These are phyloP conservation scores for Solanum medicagineum DNA, from an alignment of 257 asterid species.

Conservation along the genomic window DNA sequence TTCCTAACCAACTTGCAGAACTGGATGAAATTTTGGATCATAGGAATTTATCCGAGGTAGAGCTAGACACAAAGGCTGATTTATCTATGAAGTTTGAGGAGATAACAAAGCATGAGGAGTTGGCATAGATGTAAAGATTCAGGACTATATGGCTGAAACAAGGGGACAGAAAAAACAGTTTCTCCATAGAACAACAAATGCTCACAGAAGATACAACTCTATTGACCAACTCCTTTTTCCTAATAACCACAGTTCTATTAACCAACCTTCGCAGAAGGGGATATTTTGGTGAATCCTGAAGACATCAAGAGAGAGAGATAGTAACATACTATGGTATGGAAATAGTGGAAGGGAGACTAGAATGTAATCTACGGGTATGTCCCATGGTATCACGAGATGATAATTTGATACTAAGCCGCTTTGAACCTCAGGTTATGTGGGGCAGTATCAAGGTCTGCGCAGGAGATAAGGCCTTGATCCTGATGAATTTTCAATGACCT, in stretches of 20 bases:
- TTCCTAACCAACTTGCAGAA: neutral
- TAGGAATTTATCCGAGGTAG: neutral
- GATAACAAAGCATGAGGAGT: neutral
- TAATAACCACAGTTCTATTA: neutral
- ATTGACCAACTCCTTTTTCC: neutral
- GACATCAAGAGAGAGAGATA: neutral
- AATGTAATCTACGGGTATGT: neutral
- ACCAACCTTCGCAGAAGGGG: neutral
- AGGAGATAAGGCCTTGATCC: neutral
- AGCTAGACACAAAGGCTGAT: neutral
- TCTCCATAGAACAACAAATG: neutral
- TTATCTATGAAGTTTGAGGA: neutral
- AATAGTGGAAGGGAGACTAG: neutral
- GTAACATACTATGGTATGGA: neutral
- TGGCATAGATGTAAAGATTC: neutral
- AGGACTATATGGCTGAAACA: neutral
- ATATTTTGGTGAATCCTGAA: neutral
- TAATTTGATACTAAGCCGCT: neutral
- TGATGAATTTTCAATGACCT: neutral
- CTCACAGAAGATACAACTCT: neutral
- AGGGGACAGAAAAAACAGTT: neutral
- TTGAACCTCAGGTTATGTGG: neutral
- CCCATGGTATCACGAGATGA: neutral
- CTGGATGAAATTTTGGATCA: neutral
- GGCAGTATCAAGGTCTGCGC: neutral